Evolutionary conservation across 2,329 filamentous ascomycete species (phyloP), one percentile per base, ranked within the genome.

Genomic region (Talaromyces sp.): DNA sequence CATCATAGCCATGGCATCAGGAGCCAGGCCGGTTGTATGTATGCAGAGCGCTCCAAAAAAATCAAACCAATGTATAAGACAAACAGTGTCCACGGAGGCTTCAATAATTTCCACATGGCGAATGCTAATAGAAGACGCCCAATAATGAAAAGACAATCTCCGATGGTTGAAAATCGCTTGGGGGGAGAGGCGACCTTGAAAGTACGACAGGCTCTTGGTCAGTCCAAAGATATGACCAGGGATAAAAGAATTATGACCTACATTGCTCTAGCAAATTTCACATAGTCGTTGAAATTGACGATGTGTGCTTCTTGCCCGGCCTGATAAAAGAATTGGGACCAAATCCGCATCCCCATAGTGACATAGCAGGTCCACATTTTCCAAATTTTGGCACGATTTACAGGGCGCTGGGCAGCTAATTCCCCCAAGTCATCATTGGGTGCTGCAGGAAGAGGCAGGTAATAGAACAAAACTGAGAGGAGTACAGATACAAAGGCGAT

Each of bases 361-460:
- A 83, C 67, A 76, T 79, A 84, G 43, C 84, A 76, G 8, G 84
- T 73, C 3, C 75, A 77, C 43, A 82, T 59, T 0, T 75, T 74
- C 13, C 71, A 66, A 4, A 80, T 63, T 54, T 70, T 75, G 13
- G 75, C 70, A 54, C 72, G 71, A 60, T 83, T 80, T 28, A 77
- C 78, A 22, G 75, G 72, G n/a, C 80, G 75, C 6, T 78, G 77
- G 59, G 80, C 77, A 31, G 79, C 78, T 3, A 81, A 73, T 46
- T 80, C 76, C 60, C 84, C 80, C 3, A 86, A 71, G 62, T 86
- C 82, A n/a, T 78, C 76, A 63, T 85, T 82, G 1, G 82, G 81
- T 2, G 82, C 83, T 69, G 86, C 84, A 0, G 84, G 84, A 1
- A 86, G 73, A 2, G 83, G 83, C 1, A 85, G 70, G 62, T 86